These are phyloP conservation scores for Chalaropsis ovoidea DNA, from an alignment of 2,329 filamentous ascomycete species.

Conservation along the genomic window DNA sequence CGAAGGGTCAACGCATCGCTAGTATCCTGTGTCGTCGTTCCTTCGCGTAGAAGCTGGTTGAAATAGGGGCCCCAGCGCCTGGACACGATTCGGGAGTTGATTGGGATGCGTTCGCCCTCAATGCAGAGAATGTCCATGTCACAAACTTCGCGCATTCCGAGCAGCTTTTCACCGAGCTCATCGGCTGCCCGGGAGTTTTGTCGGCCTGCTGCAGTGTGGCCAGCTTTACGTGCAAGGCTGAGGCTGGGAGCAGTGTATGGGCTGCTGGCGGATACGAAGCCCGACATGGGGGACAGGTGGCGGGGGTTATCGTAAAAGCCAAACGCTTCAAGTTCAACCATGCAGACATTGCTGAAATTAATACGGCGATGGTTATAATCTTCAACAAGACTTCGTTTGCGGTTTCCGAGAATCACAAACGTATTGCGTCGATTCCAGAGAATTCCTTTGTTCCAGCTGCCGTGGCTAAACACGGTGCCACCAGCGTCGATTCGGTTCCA, in stretches of 20 bases:
- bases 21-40: constrained; percentile 56
- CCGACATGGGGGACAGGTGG: constrained; percentile 64
- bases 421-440: constrained; percentile 89
- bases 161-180: constrained; percentile 71
- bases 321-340: constrained; percentile 95
- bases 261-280: constrained; percentile 73
- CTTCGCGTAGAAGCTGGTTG: constrained; percentile 79
- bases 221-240: constrained; percentile 49
- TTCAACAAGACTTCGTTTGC: constrained; percentile 86
- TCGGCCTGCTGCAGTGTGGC: constrained; percentile 63
- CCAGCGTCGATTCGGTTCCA: constrained; percentile 96
- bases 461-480: constrained; percentile 86
- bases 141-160: constrained; percentile 71
- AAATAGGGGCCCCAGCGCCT: constrained; percentile 94
- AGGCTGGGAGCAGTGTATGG: constrained; percentile 50
- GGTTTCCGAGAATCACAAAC: constrained; percentile 89
- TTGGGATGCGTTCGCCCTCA: constrained; percentile 79
- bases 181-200: constrained; percentile 67
- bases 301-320: constrained; percentile 94
- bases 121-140: constrained; percentile 97
- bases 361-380: constrained; percentile 97
- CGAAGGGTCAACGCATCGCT: constrained; percentile 67
- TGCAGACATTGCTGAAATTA: constrained; percentile 93
- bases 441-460: constrained; percentile 94
- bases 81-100: constrained; percentile 82